Conservation (phyloP, 2,329 filamentous ascomycete genomes). For the Mycosphaerella arachidis region DNA sequence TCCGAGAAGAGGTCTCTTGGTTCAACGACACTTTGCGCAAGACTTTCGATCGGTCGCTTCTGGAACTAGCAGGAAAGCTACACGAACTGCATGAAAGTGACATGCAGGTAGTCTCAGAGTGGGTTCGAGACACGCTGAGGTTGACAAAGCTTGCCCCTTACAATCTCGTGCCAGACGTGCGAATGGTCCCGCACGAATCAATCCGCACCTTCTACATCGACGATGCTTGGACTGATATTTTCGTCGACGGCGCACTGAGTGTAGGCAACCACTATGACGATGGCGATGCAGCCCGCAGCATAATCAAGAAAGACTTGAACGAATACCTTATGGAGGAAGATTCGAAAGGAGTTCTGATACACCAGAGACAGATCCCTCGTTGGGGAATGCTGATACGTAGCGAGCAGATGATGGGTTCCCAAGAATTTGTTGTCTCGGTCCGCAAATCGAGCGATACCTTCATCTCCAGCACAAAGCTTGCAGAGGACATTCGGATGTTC, state of each 20-base stretch:
- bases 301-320: too few species aligned
- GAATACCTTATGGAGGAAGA: too few species aligned
- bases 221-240: conserved; percentile 8
- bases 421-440: too few species aligned
- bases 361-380: too few species aligned
- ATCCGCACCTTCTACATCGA: conserved; percentile 15
- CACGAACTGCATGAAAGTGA: conserved; percentile 3
- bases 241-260: conserved; percentile 13
- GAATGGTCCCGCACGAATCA: conserved; percentile 3
- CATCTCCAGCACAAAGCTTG: too few species aligned
- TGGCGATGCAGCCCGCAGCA: neutral
- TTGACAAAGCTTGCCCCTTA: conserved; percentile 11
- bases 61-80: neutral
- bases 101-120: conserved; percentile 6
- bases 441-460: too few species aligned
- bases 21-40: too few species aligned
- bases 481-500: too few species aligned
- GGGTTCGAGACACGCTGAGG: conserved; percentile 9
- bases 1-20: neutral
- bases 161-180: conserved; percentile 7
- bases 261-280: conserved; percentile 1
- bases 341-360: too few species aligned
- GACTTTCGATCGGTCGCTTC: too few species aligned
- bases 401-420: too few species aligned
- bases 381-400: too few species aligned